Base-by-base conservation (phyloP, 306 rosid genomes). In the Lagenaria siceraria region DNA sequence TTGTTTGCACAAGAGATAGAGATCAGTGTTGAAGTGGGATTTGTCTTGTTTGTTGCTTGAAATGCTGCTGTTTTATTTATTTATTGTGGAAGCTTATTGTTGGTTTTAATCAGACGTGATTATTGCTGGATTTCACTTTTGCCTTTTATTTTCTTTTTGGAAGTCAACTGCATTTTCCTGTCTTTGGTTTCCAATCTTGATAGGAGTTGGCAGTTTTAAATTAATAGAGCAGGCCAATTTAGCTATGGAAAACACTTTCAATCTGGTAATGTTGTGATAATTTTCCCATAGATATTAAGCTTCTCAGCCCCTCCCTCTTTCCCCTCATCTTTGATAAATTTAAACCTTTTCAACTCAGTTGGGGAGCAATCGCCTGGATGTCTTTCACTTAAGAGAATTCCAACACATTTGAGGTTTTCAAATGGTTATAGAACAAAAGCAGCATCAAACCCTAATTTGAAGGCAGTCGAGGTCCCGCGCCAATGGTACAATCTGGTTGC, bases 401-500 rank as follows among this genome's bases (percentile, higher is more conserved):
- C 90, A 21, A 78, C 24, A 82, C 80, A 81, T 56, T 73, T 76
- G 54, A 88, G 83, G 82, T 49, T 76, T 70, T 84, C 93, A 76
- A 82, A 84, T 84, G 90, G 79, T 49, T 48, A 58, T 80, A 90
- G 80, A 82, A 81, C 84, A 79, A 92, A 96, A 82, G 93, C 97
- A 79, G 64, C 82, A 60, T 82, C 86, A 48, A 74, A 25, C 81
- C 40, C 84, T 77, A 74, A 46, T 59, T 24, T 77, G 49, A 86
- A 73, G 79, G 60, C 89, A 48, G 49, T 89, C 7, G 89, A 88
- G 80, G 78, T 95, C 59, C 97, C 98, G 17, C 78, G 74, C 18
- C 91, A 86, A 61, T 92, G 98, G 98, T 92, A 95, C 84, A 92
- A 95, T 87, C 77, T 95, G 78, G 80, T 88, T 36, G 96, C 97